phyloP scores from a whole-genome alignment of 371 early-diverging fungal genomes.

The Apophysomyces ossiformis region DNA sequence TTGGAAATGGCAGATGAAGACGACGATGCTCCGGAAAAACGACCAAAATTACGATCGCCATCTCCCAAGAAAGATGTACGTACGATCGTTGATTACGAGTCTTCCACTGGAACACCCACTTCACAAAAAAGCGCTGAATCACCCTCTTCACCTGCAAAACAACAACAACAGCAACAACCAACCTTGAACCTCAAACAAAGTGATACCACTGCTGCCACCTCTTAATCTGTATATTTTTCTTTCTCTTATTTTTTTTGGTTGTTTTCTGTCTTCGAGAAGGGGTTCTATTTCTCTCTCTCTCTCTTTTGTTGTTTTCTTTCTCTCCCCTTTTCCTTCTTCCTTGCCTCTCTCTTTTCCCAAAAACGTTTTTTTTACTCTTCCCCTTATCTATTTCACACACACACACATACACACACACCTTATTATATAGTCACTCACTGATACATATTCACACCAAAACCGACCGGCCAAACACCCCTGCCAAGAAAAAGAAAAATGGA shows the following conservation, averaged over 20 bases:
- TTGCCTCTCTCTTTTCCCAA: background rate
- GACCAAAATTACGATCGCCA: constrained; percentile 3
- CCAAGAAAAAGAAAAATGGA: no score
- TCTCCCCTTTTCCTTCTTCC: background rate
- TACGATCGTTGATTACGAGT: constrained; percentile 17
- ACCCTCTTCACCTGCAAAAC: background rate
- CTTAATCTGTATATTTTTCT: background rate
- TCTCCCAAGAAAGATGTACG: constrained; percentile 8
- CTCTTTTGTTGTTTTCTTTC: constrained; percentile 2
- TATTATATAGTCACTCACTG: background rate
- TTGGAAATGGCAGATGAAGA: constrained; percentile 35
- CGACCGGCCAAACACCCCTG: no score
- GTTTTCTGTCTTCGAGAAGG: no score
- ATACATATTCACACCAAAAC: no score
- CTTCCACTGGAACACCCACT: constrained; percentile 8
- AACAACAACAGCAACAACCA: background rate
- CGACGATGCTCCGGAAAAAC: constrained; percentile 23
- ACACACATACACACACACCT: no score
- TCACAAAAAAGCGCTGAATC: constrained; percentile 8
- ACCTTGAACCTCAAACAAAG: constrained; percentile 3
- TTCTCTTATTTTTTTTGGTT: background rate
- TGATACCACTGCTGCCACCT: constrained; percentile 3
- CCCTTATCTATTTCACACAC: no score
- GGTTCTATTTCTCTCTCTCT: background rate
- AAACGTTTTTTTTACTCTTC: no score